Evolutionary conservation across 441 rosid genomes (phyloP).

Genomic region (Jatropha podagrica): DNA sequence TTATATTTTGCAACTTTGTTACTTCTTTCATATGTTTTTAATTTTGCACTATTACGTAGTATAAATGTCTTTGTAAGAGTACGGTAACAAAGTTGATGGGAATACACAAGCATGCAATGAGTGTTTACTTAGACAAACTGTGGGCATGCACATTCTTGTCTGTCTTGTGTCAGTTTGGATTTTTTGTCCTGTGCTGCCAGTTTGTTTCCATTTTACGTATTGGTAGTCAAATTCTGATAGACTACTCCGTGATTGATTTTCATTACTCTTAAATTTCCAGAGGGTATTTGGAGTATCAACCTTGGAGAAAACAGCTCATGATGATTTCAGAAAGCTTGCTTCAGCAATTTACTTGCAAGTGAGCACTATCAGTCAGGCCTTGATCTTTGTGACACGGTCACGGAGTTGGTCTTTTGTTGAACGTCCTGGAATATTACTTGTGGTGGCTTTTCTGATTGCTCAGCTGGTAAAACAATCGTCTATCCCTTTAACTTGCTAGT

Average conservation of each 20-base stretch:
- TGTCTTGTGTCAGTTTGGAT: not conserved
- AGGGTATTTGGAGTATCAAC: conserved; percentile 76
- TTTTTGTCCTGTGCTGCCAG: not conserved
- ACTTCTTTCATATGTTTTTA: not conserved
- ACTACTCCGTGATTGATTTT: conserved; percentile 17
- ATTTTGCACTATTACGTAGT: not conserved
- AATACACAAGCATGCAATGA: not conserved
- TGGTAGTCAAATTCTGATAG: not conserved
- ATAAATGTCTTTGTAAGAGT: not conserved
- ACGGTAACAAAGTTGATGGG: not conserved
- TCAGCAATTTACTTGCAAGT: conserved; percentile 98
- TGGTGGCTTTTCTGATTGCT: conserved; percentile 74
- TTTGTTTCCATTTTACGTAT: not conserved
- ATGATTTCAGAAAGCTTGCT: conserved; percentile 91
- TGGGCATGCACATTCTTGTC: not conserved
- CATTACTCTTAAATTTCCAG: conserved; percentile 37
- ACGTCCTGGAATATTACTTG: conserved; percentile 84
- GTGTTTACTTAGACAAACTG: not conserved
- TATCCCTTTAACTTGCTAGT: conserved; percentile 1
- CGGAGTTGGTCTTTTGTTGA: conserved; percentile 93
- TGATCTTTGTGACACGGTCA: conserved; percentile 91
- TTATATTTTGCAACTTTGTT: not conserved
- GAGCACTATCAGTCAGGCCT: conserved; percentile 96
- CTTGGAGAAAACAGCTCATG: conserved; percentile 83
- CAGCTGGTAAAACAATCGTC: conserved; percentile 64